A percentile compares a stretch with the other conserved stretches of the same genome.
Conservation (phyloP, 2,329 filamentous ascomycete genomes). For the Lasiodiplodia gonubiensis region DNA sequence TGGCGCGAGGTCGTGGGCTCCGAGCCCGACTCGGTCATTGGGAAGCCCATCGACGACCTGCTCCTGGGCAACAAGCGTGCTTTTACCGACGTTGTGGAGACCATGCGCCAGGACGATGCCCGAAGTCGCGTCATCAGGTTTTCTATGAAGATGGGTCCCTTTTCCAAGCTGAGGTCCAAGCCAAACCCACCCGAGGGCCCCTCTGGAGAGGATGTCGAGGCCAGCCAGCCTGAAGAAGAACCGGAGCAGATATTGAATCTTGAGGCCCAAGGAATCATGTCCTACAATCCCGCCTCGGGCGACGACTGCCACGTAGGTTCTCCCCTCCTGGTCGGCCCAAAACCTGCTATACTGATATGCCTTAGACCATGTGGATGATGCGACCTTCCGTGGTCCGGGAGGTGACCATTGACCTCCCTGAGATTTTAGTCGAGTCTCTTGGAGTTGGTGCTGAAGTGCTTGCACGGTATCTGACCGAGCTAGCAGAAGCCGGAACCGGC, state of each 20-base stretch:
- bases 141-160: slow-evolving; percentile 44
- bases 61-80: slow-evolving; percentile 79
- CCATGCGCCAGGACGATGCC: slow-evolving; percentile 88
- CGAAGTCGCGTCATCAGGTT: slow-evolving; percentile 73
- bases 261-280: slow-evolving; percentile 97
- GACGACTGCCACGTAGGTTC: slow-evolving; percentile 85
- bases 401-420: slow-evolving; percentile 93
- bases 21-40: slow-evolving; percentile 71
- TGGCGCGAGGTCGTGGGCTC: slow-evolving; percentile 94
- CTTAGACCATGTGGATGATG: slow-evolving; percentile 99
- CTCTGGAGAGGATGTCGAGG: slow-evolving; percentile 40
- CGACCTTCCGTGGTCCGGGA: slow-evolving; percentile 88
- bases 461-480: slow-evolving; percentile 86
- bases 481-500: slow-evolving; percentile 82
- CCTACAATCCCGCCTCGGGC: slow-evolving; percentile 86
- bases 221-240: slow-evolving; percentile 39
- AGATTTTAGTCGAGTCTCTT: slow-evolving; percentile 86
- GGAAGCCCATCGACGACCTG: slow-evolving; percentile 78
- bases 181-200: slow-evolving; percentile 36
- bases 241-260: slow-evolving; percentile 69
- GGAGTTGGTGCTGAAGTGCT: slow-evolving; percentile 94
- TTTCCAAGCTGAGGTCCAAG: slow-evolving; percentile 43
- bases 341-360: slow-evolving; percentile 33
- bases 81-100: slow-evolving; percentile 83
- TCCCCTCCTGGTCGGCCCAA: not conserved